Evolutionary conservation across 1,284 basidiomycete genomes (phyloP), one percentile per base, ranked within the genome.

Genomic region (Ganoderma sinense): DNA sequence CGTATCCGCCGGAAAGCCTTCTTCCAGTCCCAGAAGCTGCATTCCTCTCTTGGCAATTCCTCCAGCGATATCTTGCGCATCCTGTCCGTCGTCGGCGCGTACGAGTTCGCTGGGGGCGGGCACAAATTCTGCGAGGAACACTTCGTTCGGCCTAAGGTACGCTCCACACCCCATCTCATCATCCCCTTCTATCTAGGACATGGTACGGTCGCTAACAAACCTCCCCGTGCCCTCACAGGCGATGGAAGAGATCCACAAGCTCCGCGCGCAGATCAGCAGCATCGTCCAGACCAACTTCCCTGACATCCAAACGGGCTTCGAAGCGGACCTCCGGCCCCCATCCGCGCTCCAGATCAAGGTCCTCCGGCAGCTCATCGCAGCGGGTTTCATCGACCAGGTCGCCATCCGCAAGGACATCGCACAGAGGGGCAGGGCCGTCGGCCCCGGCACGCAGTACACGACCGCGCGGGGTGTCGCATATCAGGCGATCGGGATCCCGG

Each of bases 221-320:
- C 62, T 1, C 4, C 45, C 11, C 53, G 14, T 64, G 14, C 31
- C 2, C 13, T 45, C 29, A 26, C 55, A 97, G 95, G 95, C 97
- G 0, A 99, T 99, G 97, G 95, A 98, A 82, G 98, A 99, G 83
- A 98, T 99, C 55, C 97, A 97, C 81, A 99, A 99, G 80, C 86
- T 99, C n/a, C 91, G 97, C 51, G 87, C 90, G 0, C 98, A 98
- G 78, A 93, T 98, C 69, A 94, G 89, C 75, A 90, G 86, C 74
- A 97, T 98, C 65, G 93, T 97, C 1, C 86, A 88, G 67, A 82
- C 86, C 31, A 90, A 92, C 76, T 94, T 94, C 75, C 86, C 91
- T 0, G 87, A 85, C 6, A 80, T 86, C 8, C 86, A 91, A 68
- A 83, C 87, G 1, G 86, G 87, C 14, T 91, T 94, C 73, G 80